phyloP scores from a whole-genome alignment of 2,329 filamentous ascomycete species.

The Rachicladosporium sp. region DNA sequence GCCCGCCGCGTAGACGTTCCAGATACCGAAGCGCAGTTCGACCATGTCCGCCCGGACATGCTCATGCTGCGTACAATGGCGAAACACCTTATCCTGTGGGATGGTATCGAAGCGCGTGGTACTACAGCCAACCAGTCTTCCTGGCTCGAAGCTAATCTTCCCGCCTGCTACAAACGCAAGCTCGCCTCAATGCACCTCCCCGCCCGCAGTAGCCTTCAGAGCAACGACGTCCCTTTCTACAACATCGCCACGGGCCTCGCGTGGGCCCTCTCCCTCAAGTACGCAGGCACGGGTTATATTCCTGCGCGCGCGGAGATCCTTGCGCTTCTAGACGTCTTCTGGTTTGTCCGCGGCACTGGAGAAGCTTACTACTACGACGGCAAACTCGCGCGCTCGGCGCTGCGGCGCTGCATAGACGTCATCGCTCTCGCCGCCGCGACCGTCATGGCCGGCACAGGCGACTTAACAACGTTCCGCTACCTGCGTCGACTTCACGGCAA shows the following conservation, averaged over 20 bases:
- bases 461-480: conserved; percentile 71
- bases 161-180: conserved; percentile 51
- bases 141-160: conserved; percentile 69
- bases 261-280: conserved; percentile 45
- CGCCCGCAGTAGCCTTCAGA: conserved; percentile 26
- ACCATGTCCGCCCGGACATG: conserved; percentile 88
- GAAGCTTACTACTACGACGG: conserved; percentile 56
- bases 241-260: conserved; percentile 84
- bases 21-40: conserved; percentile 79
- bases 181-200: conserved; percentile 36
- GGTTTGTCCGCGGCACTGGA: conserved; percentile 9
- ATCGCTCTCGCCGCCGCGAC: conserved; percentile 70
- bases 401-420: conserved; percentile 83
- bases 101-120: conserved; percentile 51
- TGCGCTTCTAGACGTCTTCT: conserved; percentile 56
- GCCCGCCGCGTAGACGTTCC: conserved; percentile 90
- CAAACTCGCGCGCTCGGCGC: conserved; percentile 68
- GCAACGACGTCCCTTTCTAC: conserved; percentile 80
- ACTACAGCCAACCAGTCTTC: conserved; percentile 27
- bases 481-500: conserved; percentile 80
- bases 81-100: conserved; percentile 88
- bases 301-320: conserved; percentile 70
- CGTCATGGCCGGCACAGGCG: conserved; percentile 93
- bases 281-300: conserved; percentile 40
- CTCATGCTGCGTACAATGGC: conserved; percentile 81